These are phyloP conservation scores for Lolium rigidum DNA, from an alignment of 176 grass and related monocot species.

Conservation along the genomic window DNA sequence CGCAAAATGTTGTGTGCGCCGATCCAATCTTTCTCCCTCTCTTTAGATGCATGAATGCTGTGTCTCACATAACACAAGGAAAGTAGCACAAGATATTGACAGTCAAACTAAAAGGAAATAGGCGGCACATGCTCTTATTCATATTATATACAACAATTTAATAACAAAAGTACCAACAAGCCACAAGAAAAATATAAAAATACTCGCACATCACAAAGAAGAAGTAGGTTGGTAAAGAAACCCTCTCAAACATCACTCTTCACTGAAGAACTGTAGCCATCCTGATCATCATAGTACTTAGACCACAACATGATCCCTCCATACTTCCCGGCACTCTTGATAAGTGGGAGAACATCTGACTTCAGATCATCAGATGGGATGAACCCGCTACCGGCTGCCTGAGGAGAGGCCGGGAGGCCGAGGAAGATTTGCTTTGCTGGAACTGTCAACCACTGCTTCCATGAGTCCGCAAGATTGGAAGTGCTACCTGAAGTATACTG, in stretches of 20 bases:
- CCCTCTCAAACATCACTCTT: conserved; percentile 47
- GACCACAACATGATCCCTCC: conserved; percentile 80
- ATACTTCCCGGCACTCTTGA: conserved; percentile 56
- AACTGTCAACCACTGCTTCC: conserved; percentile 56
- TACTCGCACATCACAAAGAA: not conserved
- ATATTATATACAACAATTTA: not conserved
- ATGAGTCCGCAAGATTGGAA: conserved; percentile 39
- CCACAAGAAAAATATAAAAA: conserved; percentile 10
- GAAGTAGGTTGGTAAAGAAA: not conserved
- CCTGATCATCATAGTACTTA: conserved; percentile 69
- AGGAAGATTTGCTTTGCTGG: conserved; percentile 53
- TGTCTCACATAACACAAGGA: not conserved
- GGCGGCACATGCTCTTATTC: not conserved
- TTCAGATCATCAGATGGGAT: conserved; percentile 59
- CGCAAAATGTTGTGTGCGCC: not conserved
- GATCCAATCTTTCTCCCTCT: not conserved
- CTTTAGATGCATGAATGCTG: not conserved
- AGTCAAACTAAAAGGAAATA: not conserved
- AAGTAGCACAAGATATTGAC: not conserved
- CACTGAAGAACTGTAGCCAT: conserved; percentile 60
- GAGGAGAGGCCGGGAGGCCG: conserved; percentile 51
- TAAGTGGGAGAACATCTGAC: conserved; percentile 52
- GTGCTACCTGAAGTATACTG: conserved; percentile 39
- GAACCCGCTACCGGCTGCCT: conserved; percentile 61
- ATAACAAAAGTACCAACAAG: not conserved